phyloP scores from a whole-genome alignment of 2,329 filamentous ascomycete genomes.

The Trichocomaceae sp. region DNA sequence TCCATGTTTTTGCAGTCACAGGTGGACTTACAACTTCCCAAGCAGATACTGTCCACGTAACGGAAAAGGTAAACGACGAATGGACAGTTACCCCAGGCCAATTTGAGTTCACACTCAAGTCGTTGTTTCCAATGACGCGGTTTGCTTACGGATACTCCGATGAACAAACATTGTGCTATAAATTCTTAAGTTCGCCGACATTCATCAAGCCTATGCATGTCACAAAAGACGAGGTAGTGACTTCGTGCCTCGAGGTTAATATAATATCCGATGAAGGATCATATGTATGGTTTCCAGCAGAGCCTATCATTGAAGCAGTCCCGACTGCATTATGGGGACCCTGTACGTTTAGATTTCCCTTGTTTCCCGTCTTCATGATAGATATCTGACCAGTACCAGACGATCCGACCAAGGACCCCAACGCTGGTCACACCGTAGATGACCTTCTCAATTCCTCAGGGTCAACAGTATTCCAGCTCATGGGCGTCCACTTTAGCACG shows the following conservation, averaged over 20 bases:
- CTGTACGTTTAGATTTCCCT: no score
- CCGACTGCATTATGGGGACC: no score
- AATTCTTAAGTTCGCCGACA: not conserved
- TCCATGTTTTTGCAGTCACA: not conserved
- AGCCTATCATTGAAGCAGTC: no score
- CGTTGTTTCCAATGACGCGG: not conserved
- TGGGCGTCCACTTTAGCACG: not conserved
- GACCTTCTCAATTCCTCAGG: no score
- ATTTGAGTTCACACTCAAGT: not conserved
- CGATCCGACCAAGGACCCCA: no score
- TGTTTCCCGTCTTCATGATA: no score
- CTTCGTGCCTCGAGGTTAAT: no score
- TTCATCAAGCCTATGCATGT: not conserved
- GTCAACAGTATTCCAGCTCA: not conserved
- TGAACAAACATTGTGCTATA: not conserved
- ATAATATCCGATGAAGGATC: no score
- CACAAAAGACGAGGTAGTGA: not conserved
- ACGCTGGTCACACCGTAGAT: no score
- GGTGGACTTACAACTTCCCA: not conserved
- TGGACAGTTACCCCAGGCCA: not conserved
- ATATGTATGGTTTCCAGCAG: no score
- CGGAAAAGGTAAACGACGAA: not conserved
- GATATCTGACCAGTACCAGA: no score
- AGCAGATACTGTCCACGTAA: not conserved
- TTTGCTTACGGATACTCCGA: not conserved